Conservation (phyloP, 2,329 filamentous ascomycete genomes). For the Colletotrichum camelliae region DNA sequence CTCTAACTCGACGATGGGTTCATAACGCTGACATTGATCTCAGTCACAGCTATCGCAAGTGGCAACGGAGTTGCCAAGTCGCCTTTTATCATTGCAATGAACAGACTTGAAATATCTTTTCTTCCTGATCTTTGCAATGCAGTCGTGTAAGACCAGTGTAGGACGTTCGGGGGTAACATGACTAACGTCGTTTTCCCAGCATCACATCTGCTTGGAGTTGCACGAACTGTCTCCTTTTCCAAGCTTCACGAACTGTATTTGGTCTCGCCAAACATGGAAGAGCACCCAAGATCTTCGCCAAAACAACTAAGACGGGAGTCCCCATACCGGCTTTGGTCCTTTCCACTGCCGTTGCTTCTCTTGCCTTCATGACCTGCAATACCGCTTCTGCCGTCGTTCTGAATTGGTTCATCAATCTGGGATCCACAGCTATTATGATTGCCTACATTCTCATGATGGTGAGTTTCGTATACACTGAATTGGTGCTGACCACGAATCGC, state of each 20-base stretch:
- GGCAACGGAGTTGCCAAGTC: not conserved
- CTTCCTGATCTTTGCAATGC: not conserved
- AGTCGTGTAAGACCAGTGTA: not conserved
- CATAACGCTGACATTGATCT: not conserved
- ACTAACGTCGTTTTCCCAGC: not conserved
- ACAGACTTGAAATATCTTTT: not conserved
- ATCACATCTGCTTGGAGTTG: not conserved
- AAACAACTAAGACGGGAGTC: not conserved
- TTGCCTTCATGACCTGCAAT: not conserved
- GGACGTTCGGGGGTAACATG: not conserved
- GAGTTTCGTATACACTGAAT: not conserved
- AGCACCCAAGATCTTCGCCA: not conserved
- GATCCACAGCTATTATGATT: not conserved
- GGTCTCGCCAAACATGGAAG: not conserved
- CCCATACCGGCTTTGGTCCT: not conserved
- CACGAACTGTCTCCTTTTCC: not conserved
- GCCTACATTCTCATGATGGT: not conserved
- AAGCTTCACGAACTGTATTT: not conserved
- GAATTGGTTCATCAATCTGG: not conserved
- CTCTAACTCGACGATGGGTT: not conserved
- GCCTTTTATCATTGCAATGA: not conserved
- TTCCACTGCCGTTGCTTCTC: not conserved
- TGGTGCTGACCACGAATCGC: not conserved
- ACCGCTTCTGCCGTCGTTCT: not conserved
- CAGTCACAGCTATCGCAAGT: not conserved